A percentile compares a stretch with the other conserved stretches of the same genome.
phyloP scores from a whole-genome alignment of 371 early-diverging fungal genomes.

The Syncephalis fuscata region DNA sequence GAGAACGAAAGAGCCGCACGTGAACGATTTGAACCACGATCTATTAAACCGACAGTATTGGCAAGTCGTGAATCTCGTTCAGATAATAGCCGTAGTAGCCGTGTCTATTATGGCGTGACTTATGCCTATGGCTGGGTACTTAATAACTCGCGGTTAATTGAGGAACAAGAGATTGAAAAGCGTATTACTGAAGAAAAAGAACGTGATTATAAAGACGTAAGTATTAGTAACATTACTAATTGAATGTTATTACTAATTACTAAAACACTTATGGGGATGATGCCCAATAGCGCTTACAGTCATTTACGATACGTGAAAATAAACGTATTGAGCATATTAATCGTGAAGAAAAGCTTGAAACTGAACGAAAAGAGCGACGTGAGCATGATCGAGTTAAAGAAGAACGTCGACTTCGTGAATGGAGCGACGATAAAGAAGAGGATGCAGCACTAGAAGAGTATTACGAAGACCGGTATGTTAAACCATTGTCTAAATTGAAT shows the following conservation, averaged over 20 bases:
- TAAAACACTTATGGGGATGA: slow-evolving; percentile 3
- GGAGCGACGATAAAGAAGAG: slow-evolving; percentile 55
- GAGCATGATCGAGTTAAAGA: slow-evolving; percentile 26
- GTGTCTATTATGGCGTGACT: too few species aligned
- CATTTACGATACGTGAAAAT: slow-evolving; percentile 1
- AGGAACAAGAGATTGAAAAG: neutral
- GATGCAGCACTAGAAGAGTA: slow-evolving; percentile 42
- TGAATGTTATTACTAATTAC: neutral
- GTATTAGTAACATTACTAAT: neutral
- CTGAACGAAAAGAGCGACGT: slow-evolving; percentile 28
- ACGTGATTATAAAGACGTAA: neutral
- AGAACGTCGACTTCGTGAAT: slow-evolving; percentile 35
- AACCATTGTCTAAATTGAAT: neutral
- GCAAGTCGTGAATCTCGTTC: too few species aligned
- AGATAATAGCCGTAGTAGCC: too few species aligned
- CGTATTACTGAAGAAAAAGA: neutral
- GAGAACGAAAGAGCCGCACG: slow-evolving; percentile 17
- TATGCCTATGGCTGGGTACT: too few species aligned
- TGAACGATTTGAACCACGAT: neutral
- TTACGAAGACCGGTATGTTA: slow-evolving; percentile 42
- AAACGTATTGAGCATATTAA: slow-evolving; percentile 22
- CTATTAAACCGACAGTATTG: too few species aligned
- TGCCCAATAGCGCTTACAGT: neutral
- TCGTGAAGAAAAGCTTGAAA: slow-evolving; percentile 40
- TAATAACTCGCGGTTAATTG: too few species aligned